Conservation (phyloP, 1,284 basidiomycete species). For the Puccinia coronata region DNA sequence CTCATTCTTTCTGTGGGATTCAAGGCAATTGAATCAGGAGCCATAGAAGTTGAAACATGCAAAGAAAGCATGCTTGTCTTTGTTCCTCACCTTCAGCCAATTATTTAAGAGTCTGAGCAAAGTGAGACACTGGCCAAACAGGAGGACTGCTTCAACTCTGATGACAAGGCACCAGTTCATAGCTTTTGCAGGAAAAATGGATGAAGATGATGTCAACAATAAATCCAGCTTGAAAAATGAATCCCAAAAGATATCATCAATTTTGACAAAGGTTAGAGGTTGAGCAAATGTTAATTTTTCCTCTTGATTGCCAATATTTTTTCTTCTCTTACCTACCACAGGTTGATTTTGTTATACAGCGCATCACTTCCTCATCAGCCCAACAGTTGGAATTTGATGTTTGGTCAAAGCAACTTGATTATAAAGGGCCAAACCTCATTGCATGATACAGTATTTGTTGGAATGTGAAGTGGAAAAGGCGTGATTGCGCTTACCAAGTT, state of each 20-base stretch:
- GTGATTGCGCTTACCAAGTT: no score
- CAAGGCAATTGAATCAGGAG: not conserved
- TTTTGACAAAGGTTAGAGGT: no score
- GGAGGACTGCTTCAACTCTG: no score
- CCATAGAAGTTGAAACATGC: not conserved
- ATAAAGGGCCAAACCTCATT: not conserved
- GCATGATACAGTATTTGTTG: slow-evolving; percentile 12
- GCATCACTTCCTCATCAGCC: slow-evolving; percentile 18
- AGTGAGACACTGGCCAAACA: no score
- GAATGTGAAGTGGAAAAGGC: not conserved
- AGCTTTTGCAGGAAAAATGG: no score
- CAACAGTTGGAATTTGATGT: not conserved
- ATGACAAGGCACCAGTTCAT: no score
- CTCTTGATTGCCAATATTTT: no score
- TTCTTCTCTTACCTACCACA: not conserved
- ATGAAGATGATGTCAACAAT: no score
- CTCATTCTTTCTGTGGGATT: slow-evolving; percentile 4
- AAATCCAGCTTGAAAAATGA: no score
- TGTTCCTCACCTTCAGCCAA: not conserved
- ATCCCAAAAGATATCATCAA: no score
- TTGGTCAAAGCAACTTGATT: not conserved
- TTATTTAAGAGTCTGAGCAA: slow-evolving; percentile 3
- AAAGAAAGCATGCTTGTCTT: not conserved
- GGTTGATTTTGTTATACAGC: slow-evolving; percentile 14
- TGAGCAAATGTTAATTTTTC: no score